Conservation (phyloP, 2,329 filamentous ascomycete genomes). For the Xylariaceae sp. region DNA sequence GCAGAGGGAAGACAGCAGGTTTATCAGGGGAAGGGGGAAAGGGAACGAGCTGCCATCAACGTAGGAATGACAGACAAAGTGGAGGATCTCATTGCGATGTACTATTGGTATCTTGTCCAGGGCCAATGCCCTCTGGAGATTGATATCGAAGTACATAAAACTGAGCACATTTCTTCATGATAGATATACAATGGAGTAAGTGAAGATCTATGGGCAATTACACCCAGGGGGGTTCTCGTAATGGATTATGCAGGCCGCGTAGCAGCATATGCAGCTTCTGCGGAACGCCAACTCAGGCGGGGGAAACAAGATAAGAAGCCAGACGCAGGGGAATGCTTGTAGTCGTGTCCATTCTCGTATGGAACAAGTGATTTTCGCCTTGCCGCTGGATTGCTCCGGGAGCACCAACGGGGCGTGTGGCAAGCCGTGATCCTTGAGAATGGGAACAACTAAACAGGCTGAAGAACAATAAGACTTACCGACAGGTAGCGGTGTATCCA, state of each 20-base stretch:
- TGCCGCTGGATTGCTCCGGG: constrained; percentile 29
- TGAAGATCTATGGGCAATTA: constrained; percentile 11
- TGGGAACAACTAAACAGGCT: constrained; percentile 19
- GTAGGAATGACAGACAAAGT: constrained; percentile 2
- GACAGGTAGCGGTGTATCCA: constrained; percentile 20
- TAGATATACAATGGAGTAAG: constrained; percentile 4
- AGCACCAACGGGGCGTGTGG: constrained; percentile 18
- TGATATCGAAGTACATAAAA: constrained; percentile 5
- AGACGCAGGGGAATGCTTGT: background rate
- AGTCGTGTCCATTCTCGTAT: background rate
- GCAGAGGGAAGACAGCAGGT: background rate
- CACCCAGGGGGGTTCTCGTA: constrained; percentile 21
- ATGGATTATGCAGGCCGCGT: constrained; percentile 25
- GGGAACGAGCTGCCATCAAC: background rate
- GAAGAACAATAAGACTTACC: constrained; percentile 28
- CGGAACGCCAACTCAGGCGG: constrained; percentile 10
- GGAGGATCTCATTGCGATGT: constrained; percentile 4
- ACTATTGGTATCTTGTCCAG: background rate
- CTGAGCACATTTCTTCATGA: constrained; percentile 9
- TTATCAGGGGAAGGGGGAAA: constrained; percentile 4
- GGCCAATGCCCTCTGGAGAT: background rate
- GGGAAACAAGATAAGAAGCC: constrained; percentile 10
- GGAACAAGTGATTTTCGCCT: constrained; percentile 7
- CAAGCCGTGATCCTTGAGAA: constrained; percentile 21
- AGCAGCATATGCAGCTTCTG: constrained; percentile 28